These are phyloP conservation scores for Fagopyrum homotropicum DNA, from an alignment of 148 eudicot genomes.

Conservation along the genomic window DNA sequence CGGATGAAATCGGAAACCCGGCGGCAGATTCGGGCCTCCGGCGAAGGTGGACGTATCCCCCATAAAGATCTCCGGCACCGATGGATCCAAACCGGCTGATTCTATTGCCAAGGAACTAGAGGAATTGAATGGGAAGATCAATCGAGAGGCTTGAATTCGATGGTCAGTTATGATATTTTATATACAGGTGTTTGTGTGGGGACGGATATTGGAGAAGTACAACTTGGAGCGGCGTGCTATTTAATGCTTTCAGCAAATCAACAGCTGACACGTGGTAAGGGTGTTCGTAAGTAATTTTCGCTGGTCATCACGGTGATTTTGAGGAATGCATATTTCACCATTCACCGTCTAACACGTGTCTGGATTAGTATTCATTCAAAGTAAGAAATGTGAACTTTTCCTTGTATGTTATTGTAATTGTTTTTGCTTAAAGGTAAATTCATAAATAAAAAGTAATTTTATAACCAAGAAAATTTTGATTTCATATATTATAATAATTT, in stretches of 20 bases:
- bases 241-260: not conserved
- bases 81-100: not conserved
- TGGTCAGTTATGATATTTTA: not conserved
- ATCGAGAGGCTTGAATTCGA: not conserved
- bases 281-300: not conserved
- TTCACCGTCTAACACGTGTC: not conserved
- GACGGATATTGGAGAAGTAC: not conserved
- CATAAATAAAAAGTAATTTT: too few species aligned
- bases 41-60: slow-evolving; percentile 10
- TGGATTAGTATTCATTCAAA: too few species aligned
- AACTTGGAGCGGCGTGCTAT: not conserved
- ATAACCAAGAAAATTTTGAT: too few species aligned
- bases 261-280: not conserved
- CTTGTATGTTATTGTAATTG: too few species aligned
- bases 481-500: not conserved
- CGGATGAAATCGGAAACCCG: slow-evolving; percentile 25
- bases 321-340: not conserved
- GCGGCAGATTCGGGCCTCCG: slow-evolving; percentile 18
- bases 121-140: not conserved
- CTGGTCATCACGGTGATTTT: not conserved
- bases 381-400: too few species aligned
- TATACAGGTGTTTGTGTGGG: not conserved
- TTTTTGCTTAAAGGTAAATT: too few species aligned
- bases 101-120: not conserved
- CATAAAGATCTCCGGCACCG: slow-evolving; percentile 3